Evolutionary conservation across 225 moss, liverwort and hornwort species (phyloP).

Genomic region (Neckera pumila): DNA sequence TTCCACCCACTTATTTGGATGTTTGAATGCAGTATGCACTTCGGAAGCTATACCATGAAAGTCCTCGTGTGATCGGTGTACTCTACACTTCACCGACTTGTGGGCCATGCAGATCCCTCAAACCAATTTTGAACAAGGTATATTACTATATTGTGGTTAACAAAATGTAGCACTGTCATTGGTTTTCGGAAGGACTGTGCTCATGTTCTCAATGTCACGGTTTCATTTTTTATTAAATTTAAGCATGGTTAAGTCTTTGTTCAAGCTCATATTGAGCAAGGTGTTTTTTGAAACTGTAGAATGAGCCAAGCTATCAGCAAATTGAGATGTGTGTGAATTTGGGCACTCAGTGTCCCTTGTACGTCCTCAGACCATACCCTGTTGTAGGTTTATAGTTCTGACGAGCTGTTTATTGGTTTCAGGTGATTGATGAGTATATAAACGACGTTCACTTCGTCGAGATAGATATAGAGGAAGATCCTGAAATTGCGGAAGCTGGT

Average conservation of each 20-base stretch:
- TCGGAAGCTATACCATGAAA: slow-evolving; percentile 90
- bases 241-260: not conserved
- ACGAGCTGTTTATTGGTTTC: not conserved
- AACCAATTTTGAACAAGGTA: slow-evolving; percentile 95
- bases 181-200: not conserved
- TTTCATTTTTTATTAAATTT: not conserved
- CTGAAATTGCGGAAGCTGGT: slow-evolving; percentile 97
- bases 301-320: not conserved
- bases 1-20: not conserved
- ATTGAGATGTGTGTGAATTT: not conserved
- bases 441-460: slow-evolving; percentile 82
- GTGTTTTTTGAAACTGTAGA: not conserved
- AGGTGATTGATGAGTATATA: slow-evolving; percentile 88
- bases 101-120: slow-evolving; percentile 88
- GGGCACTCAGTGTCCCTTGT: not conserved
- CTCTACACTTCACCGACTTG: slow-evolving; percentile 91
- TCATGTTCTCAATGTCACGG: not conserved
- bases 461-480: slow-evolving; percentile 98
- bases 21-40: slow-evolving; percentile 66
- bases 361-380: not conserved
- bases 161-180: not conserved
- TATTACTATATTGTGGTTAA: not conserved
- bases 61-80: slow-evolving; percentile 89
- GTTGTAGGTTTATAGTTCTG: not conserved
- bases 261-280: not conserved